A percentile compares a stretch with the other conserved stretches of the same genome.
These are phyloP conservation scores for Aspergillus sclerotioniger DNA, from an alignment of 495 filamentous ascomycete genomes.

Conservation along the genomic window DNA sequence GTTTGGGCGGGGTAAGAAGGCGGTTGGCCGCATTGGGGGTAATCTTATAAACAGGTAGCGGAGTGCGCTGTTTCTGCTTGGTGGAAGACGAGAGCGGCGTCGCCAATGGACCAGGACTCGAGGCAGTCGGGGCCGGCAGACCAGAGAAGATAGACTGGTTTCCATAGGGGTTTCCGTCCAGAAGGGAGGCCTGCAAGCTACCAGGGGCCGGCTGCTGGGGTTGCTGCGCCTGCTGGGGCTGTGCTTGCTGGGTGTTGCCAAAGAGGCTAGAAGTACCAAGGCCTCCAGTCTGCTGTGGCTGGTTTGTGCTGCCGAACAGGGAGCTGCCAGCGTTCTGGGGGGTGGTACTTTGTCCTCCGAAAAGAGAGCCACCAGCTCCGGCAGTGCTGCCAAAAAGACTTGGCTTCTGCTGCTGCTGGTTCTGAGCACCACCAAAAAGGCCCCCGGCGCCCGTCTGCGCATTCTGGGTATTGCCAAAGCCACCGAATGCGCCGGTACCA, in stretches of 20 bases:
- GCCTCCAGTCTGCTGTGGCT: conserved; percentile 53
- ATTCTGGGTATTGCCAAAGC: conserved; percentile 29
- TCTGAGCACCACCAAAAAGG: conserved; percentile 49
- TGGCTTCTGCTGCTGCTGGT: conserved; percentile 39
- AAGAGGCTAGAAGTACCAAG: conserved; percentile 60
- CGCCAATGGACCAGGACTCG: conserved; percentile 77
- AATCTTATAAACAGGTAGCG: conserved; percentile 84
- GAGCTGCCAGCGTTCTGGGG: conserved; percentile 47
- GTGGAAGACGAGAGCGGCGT: conserved; percentile 75
- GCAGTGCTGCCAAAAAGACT: conserved; percentile 25
- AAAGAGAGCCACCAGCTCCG: conserved; percentile 42
- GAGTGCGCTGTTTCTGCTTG: conserved; percentile 70
- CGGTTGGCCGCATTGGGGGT: conserved; percentile 76
- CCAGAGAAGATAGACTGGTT: conserved; percentile 74
- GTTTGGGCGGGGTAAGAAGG: conserved; percentile 76
- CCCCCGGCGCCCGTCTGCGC: conserved; percentile 30
- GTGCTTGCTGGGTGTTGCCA: conserved; percentile 52
- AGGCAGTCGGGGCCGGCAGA: conserved; percentile 58
- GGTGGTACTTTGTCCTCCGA: conserved; percentile 40
- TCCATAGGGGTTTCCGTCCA: conserved; percentile 76
- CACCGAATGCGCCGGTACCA: conserved; percentile 17
- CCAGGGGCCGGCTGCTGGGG: conserved; percentile 53
- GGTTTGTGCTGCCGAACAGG: conserved; percentile 59
- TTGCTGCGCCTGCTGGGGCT: conserved; percentile 40
- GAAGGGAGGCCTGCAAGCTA: conserved; percentile 73